These are phyloP conservation scores for Fistulifera solaris DNA, from an alignment of 108 stramenopile genomes.

Conservation along the genomic window DNA sequence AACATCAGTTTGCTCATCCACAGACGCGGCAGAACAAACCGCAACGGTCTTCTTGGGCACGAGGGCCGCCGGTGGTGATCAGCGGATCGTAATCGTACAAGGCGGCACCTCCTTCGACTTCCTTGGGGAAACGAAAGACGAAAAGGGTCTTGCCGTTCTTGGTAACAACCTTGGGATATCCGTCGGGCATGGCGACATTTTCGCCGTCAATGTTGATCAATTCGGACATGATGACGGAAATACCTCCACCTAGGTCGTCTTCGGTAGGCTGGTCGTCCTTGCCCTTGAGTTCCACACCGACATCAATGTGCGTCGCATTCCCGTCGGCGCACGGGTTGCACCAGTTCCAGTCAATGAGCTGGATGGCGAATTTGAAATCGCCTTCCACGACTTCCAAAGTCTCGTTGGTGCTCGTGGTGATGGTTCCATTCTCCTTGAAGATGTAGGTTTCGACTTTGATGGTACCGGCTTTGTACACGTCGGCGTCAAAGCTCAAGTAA, in stretches of 20 bases:
- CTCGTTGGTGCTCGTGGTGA: background rate
- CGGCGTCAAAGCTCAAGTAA: background rate
- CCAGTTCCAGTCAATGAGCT: slow-evolving; percentile 1
- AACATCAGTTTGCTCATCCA: too few species aligned
- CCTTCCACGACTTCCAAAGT: background rate
- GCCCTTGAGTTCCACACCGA: slow-evolving; percentile 3
- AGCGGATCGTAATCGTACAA: too few species aligned
- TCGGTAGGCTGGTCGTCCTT: background rate
- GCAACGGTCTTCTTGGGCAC: too few species aligned
- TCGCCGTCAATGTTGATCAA: background rate
- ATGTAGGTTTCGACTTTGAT: slow-evolving; percentile 3
- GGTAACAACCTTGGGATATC: slow-evolving; percentile 2
- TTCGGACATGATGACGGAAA: background rate
- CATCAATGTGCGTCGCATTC: background rate
- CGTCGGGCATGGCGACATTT: background rate
- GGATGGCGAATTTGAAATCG: slow-evolving; percentile 5
- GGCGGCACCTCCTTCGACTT: slow-evolving; percentile 1
- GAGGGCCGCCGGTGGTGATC: too few species aligned
- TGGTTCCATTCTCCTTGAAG: slow-evolving; percentile 1
- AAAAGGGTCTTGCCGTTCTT: slow-evolving; percentile 1
- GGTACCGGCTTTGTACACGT: background rate
- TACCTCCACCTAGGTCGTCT: slow-evolving; percentile 1
- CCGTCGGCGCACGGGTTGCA: slow-evolving; percentile 1
- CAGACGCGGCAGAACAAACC: too few species aligned
- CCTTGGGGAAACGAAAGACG: slow-evolving; percentile 3